Base-by-base conservation (phyloP, 805 yeast species). In the Teunomyces panamensis region DNA sequence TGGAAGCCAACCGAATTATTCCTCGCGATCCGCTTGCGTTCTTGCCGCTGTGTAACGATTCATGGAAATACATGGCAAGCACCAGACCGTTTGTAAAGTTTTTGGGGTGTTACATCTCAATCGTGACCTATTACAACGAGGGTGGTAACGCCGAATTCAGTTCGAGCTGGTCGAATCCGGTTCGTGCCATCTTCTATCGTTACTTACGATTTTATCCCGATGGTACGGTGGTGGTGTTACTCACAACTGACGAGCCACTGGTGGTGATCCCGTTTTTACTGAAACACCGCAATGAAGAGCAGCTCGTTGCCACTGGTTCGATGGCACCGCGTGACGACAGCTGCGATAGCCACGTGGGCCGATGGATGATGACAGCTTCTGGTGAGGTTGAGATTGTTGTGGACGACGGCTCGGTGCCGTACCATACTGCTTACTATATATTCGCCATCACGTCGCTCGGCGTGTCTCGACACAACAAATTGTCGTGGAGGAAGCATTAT, bases 81-180 rank as follows among this genome's bases (percentile, higher is more conserved):
- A 76, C 78, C 32, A 69, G 96, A 34, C 97, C 97, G 0, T 85
- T 84, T 56, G 57, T 91, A 30, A 85, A 92, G 58, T 88, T 80
- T 62, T 74, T 81, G 46, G 99, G 99, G 1, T 76, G 89, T 14
- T 92, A 92, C 57, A 87, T 92, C 17, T 84, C 96, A 56, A 87
- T 84, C 14, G 87, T 91, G 44, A 87, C 87, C 51, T 91, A 90
- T 65, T 79, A 86, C 55, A 78, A 96, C 46, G 89, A 87, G 58
- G 97, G 97, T 32, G 85, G 87, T 2, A 76, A 83, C 44, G 77
- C 81, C 7, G 87, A 81, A 53, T 79, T 83, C 39, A 79, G 87
- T 0, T 72, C 74, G 28, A 76, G 87, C 5, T 82, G 94, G 85
- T 65, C 76, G 39, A 81, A 81, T 50, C 97, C 97, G 1, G 80